Conservation (phyloP, 2,329 filamentous ascomycete genomes). For the Phialemonium atrogriseum region DNA sequence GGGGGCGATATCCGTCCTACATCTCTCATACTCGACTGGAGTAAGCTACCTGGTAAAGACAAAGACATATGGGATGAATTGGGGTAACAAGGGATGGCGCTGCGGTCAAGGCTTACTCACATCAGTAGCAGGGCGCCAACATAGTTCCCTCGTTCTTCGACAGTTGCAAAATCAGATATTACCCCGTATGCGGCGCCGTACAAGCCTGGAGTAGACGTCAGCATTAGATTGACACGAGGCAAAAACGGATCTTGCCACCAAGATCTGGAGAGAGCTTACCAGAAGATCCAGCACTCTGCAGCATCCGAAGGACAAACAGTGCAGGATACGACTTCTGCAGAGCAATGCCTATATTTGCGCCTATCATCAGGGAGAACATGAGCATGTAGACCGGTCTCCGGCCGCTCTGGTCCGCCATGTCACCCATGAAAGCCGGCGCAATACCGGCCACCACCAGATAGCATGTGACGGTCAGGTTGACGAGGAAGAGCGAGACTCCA, state of each 20-base stretch:
- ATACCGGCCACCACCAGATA: constrained; percentile 16
- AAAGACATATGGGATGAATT: too few species aligned
- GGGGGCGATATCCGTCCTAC: constrained; percentile 1
- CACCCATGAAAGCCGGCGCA: constrained; percentile 1
- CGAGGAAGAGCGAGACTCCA: constrained; percentile 26
- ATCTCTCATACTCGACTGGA: too few species aligned
- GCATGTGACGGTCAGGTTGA: constrained; percentile 39
- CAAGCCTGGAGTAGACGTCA: constrained; percentile 1
- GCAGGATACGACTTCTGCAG: not conserved
- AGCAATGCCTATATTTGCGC: constrained; percentile 2
- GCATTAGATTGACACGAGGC: too few species aligned
- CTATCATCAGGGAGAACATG: constrained; percentile 2
- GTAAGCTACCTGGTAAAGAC: too few species aligned
- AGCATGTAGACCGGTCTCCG: constrained; percentile 1
- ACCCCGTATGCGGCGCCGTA: constrained; percentile 1
- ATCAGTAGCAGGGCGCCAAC: too few species aligned
- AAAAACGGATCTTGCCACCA: too few species aligned
- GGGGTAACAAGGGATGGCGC: too few species aligned
- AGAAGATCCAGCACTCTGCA: constrained; percentile 2
- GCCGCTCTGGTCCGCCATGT: constrained; percentile 2
- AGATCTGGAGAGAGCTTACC: too few species aligned
- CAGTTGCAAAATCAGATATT: constrained; percentile 1
- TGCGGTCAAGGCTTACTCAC: too few species aligned
- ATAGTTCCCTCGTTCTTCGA: too few species aligned
- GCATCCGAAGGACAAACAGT: constrained; percentile 1